Evolutionary conservation across 495 filamentous ascomycete species (phyloP).

Genomic region (Collariella sp.): DNA sequence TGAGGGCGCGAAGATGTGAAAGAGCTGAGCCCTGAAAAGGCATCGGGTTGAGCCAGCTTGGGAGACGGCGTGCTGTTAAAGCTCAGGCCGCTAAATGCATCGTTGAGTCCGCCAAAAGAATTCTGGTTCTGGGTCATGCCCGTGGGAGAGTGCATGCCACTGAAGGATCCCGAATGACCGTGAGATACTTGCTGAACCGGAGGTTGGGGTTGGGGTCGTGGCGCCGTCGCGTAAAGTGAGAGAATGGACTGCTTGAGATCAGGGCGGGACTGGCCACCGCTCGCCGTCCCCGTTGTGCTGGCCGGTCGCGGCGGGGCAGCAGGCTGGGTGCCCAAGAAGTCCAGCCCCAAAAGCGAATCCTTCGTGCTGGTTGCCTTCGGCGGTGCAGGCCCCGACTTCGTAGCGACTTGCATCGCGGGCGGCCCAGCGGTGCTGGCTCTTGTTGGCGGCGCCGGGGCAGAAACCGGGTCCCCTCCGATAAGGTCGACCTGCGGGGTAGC

Average conservation of each 20-base stretch:
- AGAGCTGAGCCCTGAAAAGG: slow-evolving; percentile 66
- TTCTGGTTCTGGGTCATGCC: slow-evolving; percentile 34
- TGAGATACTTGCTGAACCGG: slow-evolving; percentile 44
- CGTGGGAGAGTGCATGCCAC: slow-evolving; percentile 49
- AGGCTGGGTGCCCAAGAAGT: slow-evolving; percentile 74
- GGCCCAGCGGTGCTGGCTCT: slow-evolving; percentile 52
- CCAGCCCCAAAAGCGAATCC: slow-evolving; percentile 87
- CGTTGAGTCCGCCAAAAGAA: slow-evolving; percentile 66
- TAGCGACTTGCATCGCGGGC: slow-evolving; percentile 57
- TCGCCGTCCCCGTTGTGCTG: slow-evolving; percentile 57
- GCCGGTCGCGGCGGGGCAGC: slow-evolving; percentile 60
- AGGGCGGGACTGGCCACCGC: slow-evolving; percentile 64
- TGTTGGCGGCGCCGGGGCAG: slow-evolving; percentile 19
- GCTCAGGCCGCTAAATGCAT: slow-evolving; percentile 78
- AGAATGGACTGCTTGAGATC: slow-evolving; percentile 96
- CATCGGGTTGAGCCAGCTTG: slow-evolving; percentile 45
- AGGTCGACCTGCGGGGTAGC: slow-evolving; percentile 39
- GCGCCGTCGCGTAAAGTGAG: slow-evolving; percentile 84
- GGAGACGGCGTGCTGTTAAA: slow-evolving; percentile 53
- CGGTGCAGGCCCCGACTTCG: slow-evolving; percentile 54
- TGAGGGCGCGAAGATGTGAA: slow-evolving; percentile 47
- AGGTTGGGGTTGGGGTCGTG: slow-evolving; percentile 52
- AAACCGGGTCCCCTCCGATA: slow-evolving; percentile 39
- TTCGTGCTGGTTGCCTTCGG: slow-evolving; percentile 48
- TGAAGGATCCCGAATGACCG: slow-evolving; percentile 31